Evolutionary conservation across 371 early-diverging fungal genomes (phyloP), one percentile per base, ranked within the genome.

Genomic region (Funneliformis caledonium): DNA sequence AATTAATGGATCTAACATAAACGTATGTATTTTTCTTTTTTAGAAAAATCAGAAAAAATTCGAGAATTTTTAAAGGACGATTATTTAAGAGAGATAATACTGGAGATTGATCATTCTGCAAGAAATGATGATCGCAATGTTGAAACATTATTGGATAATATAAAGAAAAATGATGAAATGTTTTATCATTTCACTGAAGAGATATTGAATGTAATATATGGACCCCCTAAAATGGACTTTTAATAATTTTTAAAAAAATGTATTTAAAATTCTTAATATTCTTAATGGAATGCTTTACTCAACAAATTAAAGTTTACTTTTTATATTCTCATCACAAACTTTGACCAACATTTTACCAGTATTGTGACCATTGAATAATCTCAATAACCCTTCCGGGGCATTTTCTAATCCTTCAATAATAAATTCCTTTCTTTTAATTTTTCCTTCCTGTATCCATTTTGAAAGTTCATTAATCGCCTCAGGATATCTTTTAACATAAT

Each of bases 291-390:
- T 52, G 5, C 52, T 14, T 52, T 14, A 52, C 12, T 52, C 2
- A 19, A 16, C 19, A 56, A 56, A 33, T 59, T 33, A 75, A 60
- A 52, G 75, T 75, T 75, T 16, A 42, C 56, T 60, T 60, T 37
- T n/a, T 9, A 75, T 11, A 60, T 50, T 42, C 14, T 56, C 33
- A 37, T 75, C 26, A 50, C 4, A 88, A 83, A 93, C 90, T 85
- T 94, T 91, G 82, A 96, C 88, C 42, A 95, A 83, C 85, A 91
- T 89, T 90, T 97, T 97, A 80, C 97, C 97, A 80, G 91, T 91
- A 88, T 96, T 96, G n/a, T 85, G 88, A 60, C 96, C 96, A 73
- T 90, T 89, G 81, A 95, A 88, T 81, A 97, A 86, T 72, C 89
- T 92, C 43, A 94, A 83, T 62, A 96, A 88, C 2, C 94, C 95